Percentiles rank a stretch among this genome's conserved stretches.
These are phyloP conservation scores for Mortierella sp. DNA, from an alignment of 371 early-diverging fungal genomes.

Conservation along the genomic window DNA sequence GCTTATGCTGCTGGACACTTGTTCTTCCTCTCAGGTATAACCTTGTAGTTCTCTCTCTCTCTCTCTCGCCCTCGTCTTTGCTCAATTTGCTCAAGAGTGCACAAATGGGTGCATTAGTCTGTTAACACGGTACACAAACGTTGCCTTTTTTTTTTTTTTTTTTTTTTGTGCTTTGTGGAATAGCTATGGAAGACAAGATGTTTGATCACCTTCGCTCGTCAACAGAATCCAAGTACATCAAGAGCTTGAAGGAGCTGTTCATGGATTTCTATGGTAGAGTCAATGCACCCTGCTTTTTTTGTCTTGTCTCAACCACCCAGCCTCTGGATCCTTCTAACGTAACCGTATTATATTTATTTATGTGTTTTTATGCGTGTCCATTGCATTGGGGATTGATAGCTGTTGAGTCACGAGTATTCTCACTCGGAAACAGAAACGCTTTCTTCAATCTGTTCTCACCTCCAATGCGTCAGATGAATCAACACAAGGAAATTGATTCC, in stretches of 20 bases:
- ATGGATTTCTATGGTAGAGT: conserved; percentile 76
- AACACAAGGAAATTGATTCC: conserved; percentile 36
- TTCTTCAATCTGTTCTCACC: conserved; percentile 53
- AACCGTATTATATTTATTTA: too few species aligned
- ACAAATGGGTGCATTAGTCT: neutral
- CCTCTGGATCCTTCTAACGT: too few species aligned
- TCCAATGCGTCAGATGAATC: conserved; percentile 22
- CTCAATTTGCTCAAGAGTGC: neutral
- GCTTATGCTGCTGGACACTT: conserved; percentile 50
- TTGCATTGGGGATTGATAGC: too few species aligned
- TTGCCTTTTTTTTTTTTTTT: neutral
- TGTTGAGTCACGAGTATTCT: conserved; percentile 47
- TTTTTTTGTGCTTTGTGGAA: too few species aligned
- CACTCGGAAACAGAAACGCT: conserved; percentile 31
- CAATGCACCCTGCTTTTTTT: conserved; percentile 37
- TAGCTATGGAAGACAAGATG: conserved; percentile 62
- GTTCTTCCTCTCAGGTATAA: conserved; percentile 46
- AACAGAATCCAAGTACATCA: conserved; percentile 69
- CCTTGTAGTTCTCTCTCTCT: neutral
- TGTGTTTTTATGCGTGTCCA: too few species aligned
- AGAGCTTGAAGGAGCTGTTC: conserved; percentile 82
- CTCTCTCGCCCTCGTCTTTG: too few species aligned
- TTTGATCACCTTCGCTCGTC: conserved; percentile 71
- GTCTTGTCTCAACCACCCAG: conserved; percentile 58
- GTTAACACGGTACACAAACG: neutral